phyloP scores from a whole-genome alignment of 2,329 filamentous ascomycete species.

The Scedosporium minutisporum region DNA sequence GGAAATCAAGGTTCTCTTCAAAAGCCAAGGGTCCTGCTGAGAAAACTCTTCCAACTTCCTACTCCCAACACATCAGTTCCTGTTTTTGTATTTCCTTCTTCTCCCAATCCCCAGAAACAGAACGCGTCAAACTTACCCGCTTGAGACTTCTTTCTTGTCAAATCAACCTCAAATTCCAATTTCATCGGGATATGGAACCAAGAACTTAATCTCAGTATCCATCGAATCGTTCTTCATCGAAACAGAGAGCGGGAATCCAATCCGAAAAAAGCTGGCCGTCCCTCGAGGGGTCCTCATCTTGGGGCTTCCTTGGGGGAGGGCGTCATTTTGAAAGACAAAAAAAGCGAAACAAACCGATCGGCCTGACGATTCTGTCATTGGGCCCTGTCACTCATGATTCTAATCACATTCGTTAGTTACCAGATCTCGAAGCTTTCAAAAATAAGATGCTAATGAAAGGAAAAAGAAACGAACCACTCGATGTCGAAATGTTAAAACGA shows the following conservation, averaged over 20 bases:
- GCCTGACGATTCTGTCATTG: not conserved
- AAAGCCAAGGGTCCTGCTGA: too few species aligned
- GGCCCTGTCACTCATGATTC: not conserved
- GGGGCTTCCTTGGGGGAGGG: too few species aligned
- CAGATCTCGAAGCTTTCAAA: not conserved
- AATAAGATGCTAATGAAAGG: not conserved
- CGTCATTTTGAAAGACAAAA: not conserved
- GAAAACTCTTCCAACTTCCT: too few species aligned
- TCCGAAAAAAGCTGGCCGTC: too few species aligned
- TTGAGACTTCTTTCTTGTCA: too few species aligned
- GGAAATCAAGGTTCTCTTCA: too few species aligned
- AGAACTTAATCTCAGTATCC: not conserved
- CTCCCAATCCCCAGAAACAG: too few species aligned
- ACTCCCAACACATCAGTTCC: too few species aligned
- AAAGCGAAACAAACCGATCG: not conserved
- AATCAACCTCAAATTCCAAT: not conserved
- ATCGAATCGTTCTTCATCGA: not conserved
- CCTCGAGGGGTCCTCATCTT: too few species aligned
- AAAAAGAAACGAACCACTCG: not conserved
- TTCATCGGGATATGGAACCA: not conserved
- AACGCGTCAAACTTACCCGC: too few species aligned
- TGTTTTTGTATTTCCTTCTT: too few species aligned
- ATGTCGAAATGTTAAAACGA: not conserved
- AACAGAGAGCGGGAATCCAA: too few species aligned
- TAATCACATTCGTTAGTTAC: not conserved